A percentile compares a stretch with the other conserved stretches of the same genome.
Conservation (phyloP, 2,329 filamentous ascomycete genomes). For the Apiospora aurea region DNA sequence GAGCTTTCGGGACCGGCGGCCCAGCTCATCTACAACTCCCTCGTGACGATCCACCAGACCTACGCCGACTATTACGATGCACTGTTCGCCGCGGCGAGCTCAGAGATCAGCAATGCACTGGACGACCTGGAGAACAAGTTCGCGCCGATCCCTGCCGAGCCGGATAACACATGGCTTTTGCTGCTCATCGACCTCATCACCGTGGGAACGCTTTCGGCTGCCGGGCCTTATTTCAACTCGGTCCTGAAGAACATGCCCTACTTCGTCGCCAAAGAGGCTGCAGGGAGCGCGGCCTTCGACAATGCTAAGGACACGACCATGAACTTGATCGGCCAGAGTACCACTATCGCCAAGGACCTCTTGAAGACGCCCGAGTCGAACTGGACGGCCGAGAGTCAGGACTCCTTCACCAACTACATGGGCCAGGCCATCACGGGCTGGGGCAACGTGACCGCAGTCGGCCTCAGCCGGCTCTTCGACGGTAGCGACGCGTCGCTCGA, state of each 20-base stretch:
- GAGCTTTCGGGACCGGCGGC: constrained; percentile 29
- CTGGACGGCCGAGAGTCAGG: constrained; percentile 39
- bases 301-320: constrained; percentile 39
- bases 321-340: constrained; percentile 36
- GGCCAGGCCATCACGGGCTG: constrained; percentile 39
- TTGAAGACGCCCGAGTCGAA: constrained; percentile 25
- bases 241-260: constrained; percentile 34
- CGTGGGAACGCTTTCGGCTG: constrained; percentile 36
- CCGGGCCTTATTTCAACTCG: constrained; percentile 40
- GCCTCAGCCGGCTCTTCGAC: constrained; percentile 35
- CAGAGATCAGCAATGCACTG: constrained; percentile 29
- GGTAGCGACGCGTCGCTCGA: constrained; percentile 35
- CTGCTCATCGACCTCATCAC: constrained; percentile 41
- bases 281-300: constrained; percentile 25
- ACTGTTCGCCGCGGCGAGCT: constrained; percentile 29
- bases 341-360: constrained; percentile 39
- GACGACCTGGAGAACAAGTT: constrained; percentile 38
- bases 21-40: constrained; percentile 34
- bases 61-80: constrained; percentile 29
- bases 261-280: constrained; percentile 28
- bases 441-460: constrained; percentile 30
- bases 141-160: constrained; percentile 37
- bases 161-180: constrained; percentile 36
- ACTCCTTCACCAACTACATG: constrained; percentile 39
- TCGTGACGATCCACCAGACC: constrained; percentile 29